Evolutionary conservation across 2,329 filamentous ascomycete genomes (phyloP).

Genomic region (Zymoseptoria ardabiliae): DNA sequence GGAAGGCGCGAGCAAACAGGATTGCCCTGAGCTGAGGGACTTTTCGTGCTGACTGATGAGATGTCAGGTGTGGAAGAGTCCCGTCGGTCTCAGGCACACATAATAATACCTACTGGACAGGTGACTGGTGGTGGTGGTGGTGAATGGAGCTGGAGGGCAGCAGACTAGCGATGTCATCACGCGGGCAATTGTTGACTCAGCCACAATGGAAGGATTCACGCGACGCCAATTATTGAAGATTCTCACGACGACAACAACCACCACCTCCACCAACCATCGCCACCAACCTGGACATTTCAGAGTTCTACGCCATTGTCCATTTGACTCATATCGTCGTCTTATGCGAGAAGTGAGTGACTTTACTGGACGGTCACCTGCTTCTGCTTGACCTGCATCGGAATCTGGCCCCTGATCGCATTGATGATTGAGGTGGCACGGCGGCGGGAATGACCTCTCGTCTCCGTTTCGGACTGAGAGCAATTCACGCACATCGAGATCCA

Average conservation of each 20-base stretch:
- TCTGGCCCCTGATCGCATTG: neutral
- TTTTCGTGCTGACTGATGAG: neutral
- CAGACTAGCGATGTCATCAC: neutral
- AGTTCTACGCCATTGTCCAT: too few relatives aligned
- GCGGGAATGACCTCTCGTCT: neutral
- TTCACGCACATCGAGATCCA: neutral
- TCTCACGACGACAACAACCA: conserved; percentile 28
- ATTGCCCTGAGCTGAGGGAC: neutral
- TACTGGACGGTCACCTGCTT: neutral
- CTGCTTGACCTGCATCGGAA: neutral
- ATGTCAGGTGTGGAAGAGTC: conserved; percentile 10
- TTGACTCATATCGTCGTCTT: neutral
- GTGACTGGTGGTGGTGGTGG: conserved; percentile 9
- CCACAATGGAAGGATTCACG: neutral
- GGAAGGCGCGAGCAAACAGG: neutral
- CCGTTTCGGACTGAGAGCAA: neutral
- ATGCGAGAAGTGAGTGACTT: neutral
- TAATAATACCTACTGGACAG: too few relatives aligned
- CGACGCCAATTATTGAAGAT: conserved; percentile 30
- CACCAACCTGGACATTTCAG: neutral
- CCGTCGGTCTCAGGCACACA: too few relatives aligned
- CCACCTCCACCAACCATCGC: conserved; percentile 1
- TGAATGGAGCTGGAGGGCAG: neutral
- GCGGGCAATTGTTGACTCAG: neutral
- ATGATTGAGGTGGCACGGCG: neutral